Evolutionary conservation across 257 asterid genomes (phyloP), one percentile per base, ranked within the genome.

Genomic region (Lantana camara): DNA sequence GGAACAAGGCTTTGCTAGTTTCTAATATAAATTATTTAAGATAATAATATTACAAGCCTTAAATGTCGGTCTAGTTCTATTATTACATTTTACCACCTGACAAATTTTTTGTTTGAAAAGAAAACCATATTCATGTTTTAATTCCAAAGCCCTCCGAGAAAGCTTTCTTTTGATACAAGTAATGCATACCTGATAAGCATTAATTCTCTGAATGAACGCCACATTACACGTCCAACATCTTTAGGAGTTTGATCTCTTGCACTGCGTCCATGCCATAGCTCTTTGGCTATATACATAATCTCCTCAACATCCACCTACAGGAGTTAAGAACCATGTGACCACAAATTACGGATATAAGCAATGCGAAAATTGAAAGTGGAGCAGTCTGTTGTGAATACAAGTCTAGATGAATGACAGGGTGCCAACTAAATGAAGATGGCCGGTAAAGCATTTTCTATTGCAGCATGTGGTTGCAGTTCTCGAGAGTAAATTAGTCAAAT

Each of bases 251-350:
- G 79, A 73, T 93, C 99, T 74, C 95, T 84, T 23, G 96, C 95
- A 84, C 99, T 87, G 75, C 97, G 87, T 58, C 96, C 92, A 65
- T 74, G 92, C 98, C 98, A 93, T 82, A 93, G 79, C 81, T 90
- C 99, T 82, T 93, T 93, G 56, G 70, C 83, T 44, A 90, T 61
- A 58, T 90, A 90, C 95, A 83, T 80, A 40, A 90, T 95, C 79
- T 93, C 97, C 57, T 84, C 94, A 42, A 82, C 97, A 72, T 90
- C 99, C 64, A 93, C 99, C 99, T 93, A 75, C 21, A 71, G 75
- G 62, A 63, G 71, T 60, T 53, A 57, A 32, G 66, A 37, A 61
- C 35, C 51, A 61, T 10, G 57, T 27, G 67, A 70, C n/a, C 61
- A 30, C 47, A 44, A 52, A 37, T 69, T 38, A 52, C 47, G 37